Base-by-base conservation (phyloP, 805 yeast genomes). In the Candida broadrunensis region DNA sequence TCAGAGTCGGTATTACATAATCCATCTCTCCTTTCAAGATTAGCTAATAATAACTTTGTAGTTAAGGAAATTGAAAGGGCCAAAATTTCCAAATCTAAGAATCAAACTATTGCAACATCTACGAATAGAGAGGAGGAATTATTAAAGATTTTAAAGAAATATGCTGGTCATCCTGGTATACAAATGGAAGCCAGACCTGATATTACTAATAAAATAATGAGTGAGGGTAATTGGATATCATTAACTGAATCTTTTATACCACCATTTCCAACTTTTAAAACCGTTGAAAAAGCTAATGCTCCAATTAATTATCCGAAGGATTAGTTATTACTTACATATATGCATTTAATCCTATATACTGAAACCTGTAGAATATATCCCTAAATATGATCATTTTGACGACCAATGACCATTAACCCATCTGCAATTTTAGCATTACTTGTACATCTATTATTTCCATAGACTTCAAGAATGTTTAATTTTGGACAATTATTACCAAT, bases 391-490 rank as follows among this genome's bases (percentile, higher is more conserved):
- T 81, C 88, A 51, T 83, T 79, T 56, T 85, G 89, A 45, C 91
- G 71, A 5, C 96, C 96, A 42, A 86, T 79, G 5, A 87, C 67
- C 41, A 77, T 74, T 29, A 87, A 57, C 12, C 80, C 84, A 4
- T 67, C 65, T 40, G 83, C 65, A 1, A 75, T 58, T 3, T 59
- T 61, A 1, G 86, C 83, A 19, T 69, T 67, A 7, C 71, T 63
- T 1, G 89, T 78, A 43, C 88, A 78, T 51, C 80, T 67, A 55
- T 85, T 86, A 54, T 84, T 72, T 1, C 97, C 97, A 58, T 83
- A 88, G 13, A 88, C 90, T 51, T 88, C 95, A 41, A 91, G 56
- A 13, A 85, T 70, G 35, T 73, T 71, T 42, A 91, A 61, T 35
- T 77, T 77, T 0, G 81, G 75, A 46, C 93, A 86, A 9, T 75